Evolutionary conservation across 148 eudicot genomes (phyloP).

Genomic region (Linanthus parryae): DNA sequence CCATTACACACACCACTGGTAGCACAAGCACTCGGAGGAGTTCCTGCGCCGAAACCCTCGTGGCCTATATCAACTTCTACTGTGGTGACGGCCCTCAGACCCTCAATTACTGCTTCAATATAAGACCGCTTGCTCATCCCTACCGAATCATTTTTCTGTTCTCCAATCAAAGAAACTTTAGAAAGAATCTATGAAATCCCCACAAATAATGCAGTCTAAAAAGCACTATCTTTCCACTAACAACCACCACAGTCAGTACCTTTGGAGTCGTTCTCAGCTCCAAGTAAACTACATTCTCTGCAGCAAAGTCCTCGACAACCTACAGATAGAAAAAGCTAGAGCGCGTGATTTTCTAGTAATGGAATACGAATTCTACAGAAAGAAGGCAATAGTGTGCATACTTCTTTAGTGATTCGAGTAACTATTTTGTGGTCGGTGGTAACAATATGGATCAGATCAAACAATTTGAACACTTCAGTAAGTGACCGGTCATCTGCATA

Average conservation of each 20-base stretch:
- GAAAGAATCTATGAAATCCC: neutral
- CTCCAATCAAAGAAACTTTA: neutral
- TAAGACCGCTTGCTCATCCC: constrained; percentile 91
- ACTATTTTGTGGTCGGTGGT: constrained; percentile 82
- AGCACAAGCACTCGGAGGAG: constrained; percentile 14
- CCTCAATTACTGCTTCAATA: constrained; percentile 81
- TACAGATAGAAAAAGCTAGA: constrained; percentile 23
- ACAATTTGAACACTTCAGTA: constrained; percentile 87
- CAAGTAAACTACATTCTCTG: constrained; percentile 93
- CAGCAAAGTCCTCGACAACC: constrained; percentile 96
- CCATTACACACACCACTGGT: constrained; percentile 21
- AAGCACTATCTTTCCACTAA: neutral
- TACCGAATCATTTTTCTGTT: constrained; percentile 65
- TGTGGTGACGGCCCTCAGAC: constrained; percentile 49
- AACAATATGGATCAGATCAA: constrained; percentile 80
- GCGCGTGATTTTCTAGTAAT: no score
- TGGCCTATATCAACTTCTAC: constrained; percentile 60
- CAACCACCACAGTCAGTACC: constrained; percentile 32
- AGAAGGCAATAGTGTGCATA: constrained; percentile 24
- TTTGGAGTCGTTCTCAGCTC: constrained; percentile 96
- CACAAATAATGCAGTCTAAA: neutral
- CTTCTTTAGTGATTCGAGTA: constrained; percentile 84
- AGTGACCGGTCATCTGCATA: constrained; percentile 70
- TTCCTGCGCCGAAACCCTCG: constrained; percentile 12
- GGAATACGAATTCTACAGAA: no score